Percentiles rank a stretch among this genome's conserved stretches.
Conservation (phyloP, 2,329 filamentous ascomycete genomes). For the Alternaria conjuncta region DNA sequence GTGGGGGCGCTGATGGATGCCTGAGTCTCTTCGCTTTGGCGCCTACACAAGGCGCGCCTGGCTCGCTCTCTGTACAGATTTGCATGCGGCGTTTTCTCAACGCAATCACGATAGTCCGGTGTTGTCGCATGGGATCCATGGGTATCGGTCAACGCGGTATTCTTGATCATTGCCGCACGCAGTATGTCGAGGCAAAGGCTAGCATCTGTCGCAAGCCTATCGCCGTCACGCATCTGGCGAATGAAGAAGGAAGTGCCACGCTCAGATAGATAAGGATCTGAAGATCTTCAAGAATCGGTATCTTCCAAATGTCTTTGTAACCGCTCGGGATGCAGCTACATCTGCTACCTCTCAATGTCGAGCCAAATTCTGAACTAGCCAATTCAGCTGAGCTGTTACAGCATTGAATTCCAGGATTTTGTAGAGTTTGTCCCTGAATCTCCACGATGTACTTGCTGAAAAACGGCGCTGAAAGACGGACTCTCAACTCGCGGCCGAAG, state of each 20-base stretch:
- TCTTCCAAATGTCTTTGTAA: background rate
- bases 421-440: background rate
- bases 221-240: background rate
- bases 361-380: background rate
- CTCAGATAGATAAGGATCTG: background rate
- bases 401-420: background rate
- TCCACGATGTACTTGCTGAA: background rate
- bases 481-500: background rate
- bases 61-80: background rate
- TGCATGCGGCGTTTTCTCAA: background rate
- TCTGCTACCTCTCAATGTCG: background rate
- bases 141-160: background rate
- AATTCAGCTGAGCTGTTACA: background rate
- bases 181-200: background rate
- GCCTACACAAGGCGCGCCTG: background rate
- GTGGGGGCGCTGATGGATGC: background rate
- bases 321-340: background rate
- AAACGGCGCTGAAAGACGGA: background rate
- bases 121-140: background rate
- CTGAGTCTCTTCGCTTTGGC: background rate
- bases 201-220: background rate
- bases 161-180: background rate
- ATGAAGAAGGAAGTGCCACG: background rate
- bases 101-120: background rate
- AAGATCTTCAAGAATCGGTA: background rate